Evolutionary conservation across 2,329 filamentous ascomycete genomes (phyloP).

Genomic region (Torrubiella hemipterigena): DNA sequence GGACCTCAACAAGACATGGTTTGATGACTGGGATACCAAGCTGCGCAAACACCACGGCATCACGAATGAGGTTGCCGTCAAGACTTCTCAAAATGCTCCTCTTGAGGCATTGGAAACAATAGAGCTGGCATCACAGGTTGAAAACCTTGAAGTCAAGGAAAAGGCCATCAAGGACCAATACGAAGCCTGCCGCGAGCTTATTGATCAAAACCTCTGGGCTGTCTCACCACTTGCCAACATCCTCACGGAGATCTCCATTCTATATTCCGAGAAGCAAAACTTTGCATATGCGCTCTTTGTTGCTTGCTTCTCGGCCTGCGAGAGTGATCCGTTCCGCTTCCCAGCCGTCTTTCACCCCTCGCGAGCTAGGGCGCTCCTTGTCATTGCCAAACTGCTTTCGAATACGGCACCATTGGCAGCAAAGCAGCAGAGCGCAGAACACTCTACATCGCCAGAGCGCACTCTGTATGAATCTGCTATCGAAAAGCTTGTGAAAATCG

Average conservation of each 20-base stretch:
- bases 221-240: conserved; percentile 34
- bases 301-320: conserved; percentile 32
- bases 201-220: conserved; percentile 28
- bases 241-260: conserved; percentile 30
- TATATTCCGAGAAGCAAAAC: conserved; percentile 29
- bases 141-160: too few relatives aligned
- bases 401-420: conserved; percentile 31
- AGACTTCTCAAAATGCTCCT: conserved; percentile 13
- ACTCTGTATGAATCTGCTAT: conserved; percentile 13
- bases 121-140: too few relatives aligned
- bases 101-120: conserved; percentile 15
- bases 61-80: conserved; percentile 6
- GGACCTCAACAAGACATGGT: conserved; percentile 22
- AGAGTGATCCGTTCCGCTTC: conserved; percentile 37
- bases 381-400: conserved; percentile 38
- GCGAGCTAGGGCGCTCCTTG: conserved; percentile 37
- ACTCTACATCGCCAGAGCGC: conserved; percentile 12
- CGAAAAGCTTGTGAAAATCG: conserved; percentile 27
- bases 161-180: conserved; percentile 11
- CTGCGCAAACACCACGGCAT: conserved; percentile 16
- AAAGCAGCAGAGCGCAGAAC: conserved; percentile 13
- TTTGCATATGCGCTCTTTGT: conserved; percentile 31
- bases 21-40: conserved; percentile 26
- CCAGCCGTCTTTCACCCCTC: conserved; percentile 36
- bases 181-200: conserved; percentile 12